Percentiles rank a stretch among this genome's conserved stretches.
These are phyloP conservation scores for Agaricus blazei DNA, from an alignment of 768 basidiomycete species.

Conservation along the genomic window DNA sequence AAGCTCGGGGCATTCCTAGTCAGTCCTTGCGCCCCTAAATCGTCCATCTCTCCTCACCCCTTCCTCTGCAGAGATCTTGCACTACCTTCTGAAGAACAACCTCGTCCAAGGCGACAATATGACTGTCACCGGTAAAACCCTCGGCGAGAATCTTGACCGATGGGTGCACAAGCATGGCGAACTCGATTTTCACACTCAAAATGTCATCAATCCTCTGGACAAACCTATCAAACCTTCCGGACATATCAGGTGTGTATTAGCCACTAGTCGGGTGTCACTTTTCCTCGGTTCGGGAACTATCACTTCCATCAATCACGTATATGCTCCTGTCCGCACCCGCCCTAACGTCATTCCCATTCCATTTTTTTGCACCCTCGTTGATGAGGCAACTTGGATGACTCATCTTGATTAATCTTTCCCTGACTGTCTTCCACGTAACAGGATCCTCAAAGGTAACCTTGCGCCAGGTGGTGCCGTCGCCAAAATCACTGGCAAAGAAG, in stretches of 20 bases:
- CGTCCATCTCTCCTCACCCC: neutral
- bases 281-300: neutral
- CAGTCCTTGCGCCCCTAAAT: slow-evolving; percentile 24
- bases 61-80: slow-evolving; percentile 60
- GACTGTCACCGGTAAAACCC: slow-evolving; percentile 86
- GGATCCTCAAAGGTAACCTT: slow-evolving; percentile 87
- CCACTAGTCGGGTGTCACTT: neutral
- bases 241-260: slow-evolving; percentile 67
- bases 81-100: slow-evolving; percentile 81
- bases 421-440: slow-evolving; percentile 20
- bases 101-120: slow-evolving; percentile 86
- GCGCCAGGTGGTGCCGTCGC: slow-evolving; percentile 95
- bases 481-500: slow-evolving; percentile 96
- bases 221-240: slow-evolving; percentile 88
- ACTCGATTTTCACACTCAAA: slow-evolving; percentile 62
- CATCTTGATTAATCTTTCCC: neutral
- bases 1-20: slow-evolving; percentile 98
- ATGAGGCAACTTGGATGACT: neutral
- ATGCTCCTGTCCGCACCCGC: neutral
- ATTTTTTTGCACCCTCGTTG: neutral
- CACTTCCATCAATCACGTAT: neutral
- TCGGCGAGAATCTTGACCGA: slow-evolving; percentile 88
- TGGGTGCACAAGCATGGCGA: slow-evolving; percentile 83
- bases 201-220: slow-evolving; percentile 82
- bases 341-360: slow-evolving; percentile 1